Percentiles rank a stretch among this genome's conserved stretches.
phyloP scores from a whole-genome alignment of 2,329 filamentous ascomycete genomes.

The Scleromitrula shiraiana region DNA sequence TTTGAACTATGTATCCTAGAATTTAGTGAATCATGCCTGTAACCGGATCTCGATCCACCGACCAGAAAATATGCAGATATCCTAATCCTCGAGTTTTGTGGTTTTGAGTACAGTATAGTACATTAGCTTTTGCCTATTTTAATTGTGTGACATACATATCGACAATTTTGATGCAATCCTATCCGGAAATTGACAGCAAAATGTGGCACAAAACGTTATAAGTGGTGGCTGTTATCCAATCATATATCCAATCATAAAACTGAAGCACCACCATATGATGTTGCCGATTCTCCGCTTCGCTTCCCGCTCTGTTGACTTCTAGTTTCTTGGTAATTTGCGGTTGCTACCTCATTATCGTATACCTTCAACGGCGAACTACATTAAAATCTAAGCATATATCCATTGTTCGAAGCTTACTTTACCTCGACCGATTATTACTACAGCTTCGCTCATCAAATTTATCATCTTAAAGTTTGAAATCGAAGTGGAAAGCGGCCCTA shows the following conservation, averaged over 20 bases:
- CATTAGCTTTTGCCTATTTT: neutral
- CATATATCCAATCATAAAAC: neutral
- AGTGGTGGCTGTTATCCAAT: neutral
- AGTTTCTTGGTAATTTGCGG: conserved; percentile 1
- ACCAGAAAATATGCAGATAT: no score
- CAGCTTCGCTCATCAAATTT: neutral
- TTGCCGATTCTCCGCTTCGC: conserved; percentile 7
- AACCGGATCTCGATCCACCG: no score
- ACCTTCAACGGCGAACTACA: neutral
- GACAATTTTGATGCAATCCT: neutral
- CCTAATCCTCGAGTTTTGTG: no score
- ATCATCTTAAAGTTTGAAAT: neutral
- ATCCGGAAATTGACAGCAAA: neutral
- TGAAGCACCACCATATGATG: neutral
- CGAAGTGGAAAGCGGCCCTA: conserved; percentile 9
- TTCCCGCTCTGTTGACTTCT: neutral
- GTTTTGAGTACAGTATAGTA: neutral
- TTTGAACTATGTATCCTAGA: neutral
- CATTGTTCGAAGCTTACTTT: neutral
- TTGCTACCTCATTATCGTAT: neutral
- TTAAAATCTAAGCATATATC: neutral
- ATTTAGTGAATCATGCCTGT: no score
- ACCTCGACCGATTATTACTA: neutral
- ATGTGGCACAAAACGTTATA: neutral
- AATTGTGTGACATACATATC: neutral